Base-by-base conservation (phyloP, 2,329 filamentous ascomycete species). In the Xylariales sp. region DNA sequence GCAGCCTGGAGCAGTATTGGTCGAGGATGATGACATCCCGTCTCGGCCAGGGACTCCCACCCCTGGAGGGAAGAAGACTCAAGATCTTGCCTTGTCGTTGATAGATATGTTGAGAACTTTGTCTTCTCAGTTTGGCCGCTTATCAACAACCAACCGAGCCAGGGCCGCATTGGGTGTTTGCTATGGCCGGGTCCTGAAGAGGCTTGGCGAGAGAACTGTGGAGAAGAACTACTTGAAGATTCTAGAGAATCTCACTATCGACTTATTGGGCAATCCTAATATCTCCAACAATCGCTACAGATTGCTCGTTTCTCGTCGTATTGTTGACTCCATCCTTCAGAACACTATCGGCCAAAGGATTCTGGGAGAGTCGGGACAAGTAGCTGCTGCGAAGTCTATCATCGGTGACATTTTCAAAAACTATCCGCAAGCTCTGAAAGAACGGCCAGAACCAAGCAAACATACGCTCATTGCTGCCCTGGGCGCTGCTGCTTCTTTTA, bases 371-470 rank as follows among this genome's bases (percentile, higher is more conserved):
- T 88, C 86, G 12, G 90, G 89, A 6, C 91, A 96, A 55, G 71
- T 91, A 42, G 81, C 84, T 49, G 89, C 88, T 19, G 87, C 88
- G 6, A 88, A 82, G 52, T 78, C 80, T 44, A 65, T 98, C 37
- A 79, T 96, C 54, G 95, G 95, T 57, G 83, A 88, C 41, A 74
- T 96, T 31, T 72, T 98, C 33, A 97, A 95, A 58, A 93, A 97
- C 57, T 97, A 95, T 50, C 91, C 93, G 1, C 88, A 95, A 58
- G 83, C 84, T 5, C 66, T 95, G 33, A 87, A 90, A 51, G 91
- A 97, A 59, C 79, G 86, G 28, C 79, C 85, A 2, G 91, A 97
- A 58, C 93, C 93, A 6, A 83, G 81, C 33, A 98, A 98, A 61
- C 82, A 94, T 52, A 83, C 83, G 2, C 66, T 98, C 27, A 84